Conservation (phyloP, 2,329 filamentous ascomycete species). For the Mycocentrospora acerina region DNA sequence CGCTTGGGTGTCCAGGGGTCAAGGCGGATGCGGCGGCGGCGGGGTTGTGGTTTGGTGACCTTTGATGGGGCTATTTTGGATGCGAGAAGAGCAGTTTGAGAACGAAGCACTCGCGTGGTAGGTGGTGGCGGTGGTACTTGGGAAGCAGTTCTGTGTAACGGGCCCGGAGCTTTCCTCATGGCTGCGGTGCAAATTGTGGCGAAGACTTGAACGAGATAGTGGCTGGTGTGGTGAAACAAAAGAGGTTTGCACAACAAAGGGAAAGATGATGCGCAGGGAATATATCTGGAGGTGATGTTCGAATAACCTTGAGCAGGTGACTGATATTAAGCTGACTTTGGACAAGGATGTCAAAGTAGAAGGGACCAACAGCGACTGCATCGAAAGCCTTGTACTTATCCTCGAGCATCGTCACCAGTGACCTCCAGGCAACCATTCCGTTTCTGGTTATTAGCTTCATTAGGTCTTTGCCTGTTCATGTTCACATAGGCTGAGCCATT, state of each 20-base stretch:
- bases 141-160: too few species aligned
- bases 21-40: constrained; percentile 9
- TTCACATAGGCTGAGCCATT: neutral
- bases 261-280: too few species aligned
- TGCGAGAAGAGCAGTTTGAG: constrained; percentile 8
- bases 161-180: too few species aligned
- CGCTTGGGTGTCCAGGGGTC: constrained; percentile 25
- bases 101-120: constrained; percentile 16
- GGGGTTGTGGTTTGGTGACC: constrained; percentile 3
- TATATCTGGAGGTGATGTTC: too few species aligned
- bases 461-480: too few species aligned
- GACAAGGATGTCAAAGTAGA: neutral
- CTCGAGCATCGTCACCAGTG: neutral
- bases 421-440: neutral
- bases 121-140: too few species aligned
- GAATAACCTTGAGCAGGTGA: too few species aligned
- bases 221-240: too few species aligned
- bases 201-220: too few species aligned
- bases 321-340: constrained; percentile 3
- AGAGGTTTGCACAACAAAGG: too few species aligned
- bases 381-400: constrained; percentile 5
- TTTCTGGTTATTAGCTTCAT: too few species aligned
- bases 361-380: neutral
- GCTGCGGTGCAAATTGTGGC: too few species aligned
- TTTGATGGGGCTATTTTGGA: neutral